Evolutionary conservation across 768 basidiomycete genomes (phyloP).

Genomic region (Tricholomella constricta): DNA sequence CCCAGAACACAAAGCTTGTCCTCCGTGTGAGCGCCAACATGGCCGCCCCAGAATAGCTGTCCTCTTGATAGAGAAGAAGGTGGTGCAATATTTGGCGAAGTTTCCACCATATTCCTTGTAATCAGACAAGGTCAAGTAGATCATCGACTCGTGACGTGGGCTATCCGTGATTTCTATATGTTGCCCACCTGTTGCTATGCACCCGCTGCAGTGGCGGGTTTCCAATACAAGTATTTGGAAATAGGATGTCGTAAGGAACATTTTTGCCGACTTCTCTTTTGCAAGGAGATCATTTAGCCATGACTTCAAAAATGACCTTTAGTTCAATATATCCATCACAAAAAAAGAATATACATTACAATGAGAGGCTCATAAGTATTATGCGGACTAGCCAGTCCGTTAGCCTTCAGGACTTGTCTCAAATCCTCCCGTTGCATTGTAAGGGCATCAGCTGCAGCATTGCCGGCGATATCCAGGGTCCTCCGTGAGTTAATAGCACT

Average conservation of each 20-base stretch:
- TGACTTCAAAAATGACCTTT: neutral
- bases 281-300: constrained; percentile 8
- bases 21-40: constrained; percentile 1
- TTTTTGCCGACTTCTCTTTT: neutral
- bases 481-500: neutral
- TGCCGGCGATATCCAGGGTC: neutral
- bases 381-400: too few species aligned
- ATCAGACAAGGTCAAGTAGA: neutral
- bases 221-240: neutral
- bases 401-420: too few species aligned
- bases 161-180: neutral
- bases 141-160: neutral
- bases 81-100: neutral
- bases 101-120: neutral
- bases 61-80: neutral
- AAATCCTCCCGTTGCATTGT: neutral
- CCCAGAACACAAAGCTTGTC: neutral
- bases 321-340: neutral
- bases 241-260: neutral
- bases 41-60: neutral
- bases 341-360: neutral
- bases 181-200: neutral
- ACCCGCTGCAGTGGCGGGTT: neutral
- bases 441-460: neutral
- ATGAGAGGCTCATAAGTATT: neutral